Evolutionary conservation across 1,284 basidiomycete genomes (phyloP), one percentile per base, ranked within the genome.

Genomic region (Phellinidium pouzarii): DNA sequence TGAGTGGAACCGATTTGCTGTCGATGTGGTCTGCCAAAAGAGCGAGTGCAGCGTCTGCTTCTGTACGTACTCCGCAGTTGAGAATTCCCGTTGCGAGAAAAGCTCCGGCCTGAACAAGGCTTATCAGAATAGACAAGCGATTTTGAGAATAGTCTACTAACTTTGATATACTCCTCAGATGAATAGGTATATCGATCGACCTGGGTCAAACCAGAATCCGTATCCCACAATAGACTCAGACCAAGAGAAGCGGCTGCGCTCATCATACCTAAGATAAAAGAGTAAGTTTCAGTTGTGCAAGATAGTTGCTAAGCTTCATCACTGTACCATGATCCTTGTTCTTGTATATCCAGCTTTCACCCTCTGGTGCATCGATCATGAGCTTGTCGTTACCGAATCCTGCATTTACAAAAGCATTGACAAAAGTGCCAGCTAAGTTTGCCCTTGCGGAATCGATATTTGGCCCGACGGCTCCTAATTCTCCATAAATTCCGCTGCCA

Each of bases 171-270:
- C 67, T 99, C 96, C 63, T 99, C 95, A 6, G 87, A 73, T 0
- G 92, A 94, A 70, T 99, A 99, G 3, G 94, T 93, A 72, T 97
- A 99, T 71, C 94, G 97, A 76, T 99, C 96, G 60, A 98, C 88
- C 62, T 95, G 91, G 66, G 85, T 88, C 53, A 99, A 77, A 63
- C 96, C 96, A 54, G 88, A 79, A 57, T 99, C 96, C 25, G 92
- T 92, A 68, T 99, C 94, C 96, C 96, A 99, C 2, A 99, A 75
- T 60, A 98, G 73, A 68, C 88, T 90, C 54, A 99, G 77, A 45
- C 96, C 96, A 50, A 98, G 79, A 56, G 91, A 94, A 2, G 96
- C 96, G 19, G 95, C 83, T 17, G 96, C 96, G 59, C 91, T 94
- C 77, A 96, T 84, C 93, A 97, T 98, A 54, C 93, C 92, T 88